Evolutionary conservation across 352 stramenopile genomes (phyloP).

Genomic region (Saprolegnia diclina): DNA sequence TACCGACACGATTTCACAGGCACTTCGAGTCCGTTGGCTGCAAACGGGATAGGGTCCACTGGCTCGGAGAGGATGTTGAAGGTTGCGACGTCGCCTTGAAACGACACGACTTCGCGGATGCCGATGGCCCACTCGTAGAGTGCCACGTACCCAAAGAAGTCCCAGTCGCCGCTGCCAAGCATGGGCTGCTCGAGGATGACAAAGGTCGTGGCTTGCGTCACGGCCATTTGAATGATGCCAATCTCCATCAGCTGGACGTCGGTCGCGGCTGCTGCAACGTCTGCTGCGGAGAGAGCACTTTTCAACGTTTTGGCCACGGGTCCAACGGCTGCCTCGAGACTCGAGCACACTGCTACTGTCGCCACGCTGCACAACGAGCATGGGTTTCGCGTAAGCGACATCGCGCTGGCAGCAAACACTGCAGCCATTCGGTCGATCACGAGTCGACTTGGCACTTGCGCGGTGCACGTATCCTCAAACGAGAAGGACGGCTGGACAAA

Average conservation of each 20-base stretch:
- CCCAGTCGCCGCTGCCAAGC: not conserved
- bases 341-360: no score
- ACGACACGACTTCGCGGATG: not conserved
- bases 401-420: no score
- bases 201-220: not conserved
- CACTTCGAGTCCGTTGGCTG: not conserved
- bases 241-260: no score
- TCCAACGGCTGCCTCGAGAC: no score
- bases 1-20: not conserved
- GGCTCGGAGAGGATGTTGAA: not conserved
- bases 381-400: no score
- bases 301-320: no score
- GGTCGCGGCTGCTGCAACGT: no score
- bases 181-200: not conserved
- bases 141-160: not conserved
- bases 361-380: no score
- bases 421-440: not conserved
- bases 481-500: not conserved
- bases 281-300: no score
- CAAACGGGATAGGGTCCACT: not conserved
- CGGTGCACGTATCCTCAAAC: not conserved
- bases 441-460: not conserved
- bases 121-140: not conserved
- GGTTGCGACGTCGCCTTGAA: not conserved
- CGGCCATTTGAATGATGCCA: not conserved